Base-by-base conservation (phyloP, 1,284 basidiomycete species). In the Ustilago nuda region DNA sequence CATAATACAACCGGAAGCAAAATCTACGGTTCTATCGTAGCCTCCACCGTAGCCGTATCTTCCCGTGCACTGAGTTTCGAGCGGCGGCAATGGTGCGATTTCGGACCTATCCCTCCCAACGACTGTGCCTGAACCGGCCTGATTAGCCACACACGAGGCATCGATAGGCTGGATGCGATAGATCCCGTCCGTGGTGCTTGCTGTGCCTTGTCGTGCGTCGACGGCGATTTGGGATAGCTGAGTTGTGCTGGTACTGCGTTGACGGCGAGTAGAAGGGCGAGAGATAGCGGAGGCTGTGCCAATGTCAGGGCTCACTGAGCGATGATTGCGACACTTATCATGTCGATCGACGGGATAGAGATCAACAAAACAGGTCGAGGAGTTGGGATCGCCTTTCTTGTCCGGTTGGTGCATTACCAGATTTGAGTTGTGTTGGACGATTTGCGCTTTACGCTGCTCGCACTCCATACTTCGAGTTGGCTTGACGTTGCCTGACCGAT, bases 1-100 rank as follows among this genome's bases (percentile, higher is more conserved):
- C 58, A 66, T 61, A 7, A 74, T 68, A 41, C 72, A 68, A 0
- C 72, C 72, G 0, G 62, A 66, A 5, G 62, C 55, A 41, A 66
- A 52, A 32, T 74, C 72, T 2, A 58, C 70, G 6, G 63, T 36
- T 8, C 52, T 58, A 27, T 50, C 35, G 30, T 67, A 68, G 6
- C 27, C 55, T 4, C 51, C 4, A 0, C 53, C 66, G 13, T 69
- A 69, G 3, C 60, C 64, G 27, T 52, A 56, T 30, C 56, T 37
- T 15, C 36, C 36, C 41, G 46, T 19, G 43, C 43, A 7, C 43
- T 13, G 39, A 6, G 15, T 17, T 6, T 41, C 39, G 27, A 27
- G 27, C 19, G 12, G 23, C 11, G 54, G 23, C 23, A 27, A 27
- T 27, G 23, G 23, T 27, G 3, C 23, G 23, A 27, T 27, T 27